Evolutionary conservation across 2,329 filamentous ascomycete genomes (phyloP), one percentile per base, ranked within the genome.

Genomic region (Aspergillus fijiensis): DNA sequence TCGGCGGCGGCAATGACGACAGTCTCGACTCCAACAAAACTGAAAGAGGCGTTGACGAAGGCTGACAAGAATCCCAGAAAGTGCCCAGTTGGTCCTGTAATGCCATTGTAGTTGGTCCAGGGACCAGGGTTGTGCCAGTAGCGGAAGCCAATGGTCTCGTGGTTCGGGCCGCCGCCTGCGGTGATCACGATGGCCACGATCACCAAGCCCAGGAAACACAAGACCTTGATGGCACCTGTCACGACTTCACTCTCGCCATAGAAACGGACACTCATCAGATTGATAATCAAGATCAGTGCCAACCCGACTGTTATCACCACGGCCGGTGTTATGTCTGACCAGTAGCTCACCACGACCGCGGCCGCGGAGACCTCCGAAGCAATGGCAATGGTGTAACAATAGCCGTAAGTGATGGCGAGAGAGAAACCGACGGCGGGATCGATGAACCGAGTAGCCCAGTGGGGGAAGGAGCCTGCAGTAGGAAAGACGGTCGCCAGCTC

Each of bases 341-440:
- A 96, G 74, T 89, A 96, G 33, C 87, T 83, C 54, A 96, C 87
- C 1, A 91, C 94, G n/a, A 96, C 85, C 3, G 91, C 89, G 2
- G 91, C 91, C 1, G 91, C 90, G 56, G 95, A 91, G 51, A 94
- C 87, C 73, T 96, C 92, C 19, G 78, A 7, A 89, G 86, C 57
- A 88, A 85, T 39, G 90, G 83, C 92, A 89, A 96, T 79, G 90
- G 90, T 71, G 93, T 78, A 42, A 88, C 91, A 76, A 93, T 95
- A 75, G 91, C 95, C 91, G 89, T 96, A 53, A 87, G 72, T 73
- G 21, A 74, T 72, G 12, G 73, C 92, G 88, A 96, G 93, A 45
- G 91, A 91, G 72, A 96, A 96, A 0, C 92, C 92, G 89, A 92
- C 96, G 0, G 92, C 91, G 0, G 92, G 93, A 71, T 96, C 92